These are phyloP conservation scores for Saccharomyces hybrid DNA, from an alignment of 1,139 yeast genomes.

Conservation along the genomic window DNA sequence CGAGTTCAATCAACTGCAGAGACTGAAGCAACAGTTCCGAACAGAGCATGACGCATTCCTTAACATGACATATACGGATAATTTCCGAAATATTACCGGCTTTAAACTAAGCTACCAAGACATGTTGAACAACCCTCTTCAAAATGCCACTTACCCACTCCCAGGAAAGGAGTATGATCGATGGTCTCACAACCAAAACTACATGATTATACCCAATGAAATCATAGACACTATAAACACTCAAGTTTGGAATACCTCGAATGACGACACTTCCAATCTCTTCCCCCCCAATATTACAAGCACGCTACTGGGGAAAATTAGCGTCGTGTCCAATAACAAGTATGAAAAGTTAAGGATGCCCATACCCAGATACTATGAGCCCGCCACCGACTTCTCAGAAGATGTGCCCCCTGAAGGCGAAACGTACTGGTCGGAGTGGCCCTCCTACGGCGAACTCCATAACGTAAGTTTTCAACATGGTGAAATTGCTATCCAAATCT, in stretches of 20 bases:
- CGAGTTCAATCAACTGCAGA: conserved; percentile 27
- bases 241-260: conserved; percentile 19
- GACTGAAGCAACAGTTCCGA: conserved; percentile 18
- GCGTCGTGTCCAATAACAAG: conserved; percentile 16
- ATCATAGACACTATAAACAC: conserved; percentile 36
- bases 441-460: conserved; percentile 19
- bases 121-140: conserved; percentile 37
- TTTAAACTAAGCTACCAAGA: conserved; percentile 56
- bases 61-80: conserved; percentile 41
- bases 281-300: conserved; percentile 29
- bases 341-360: conserved; percentile 25
- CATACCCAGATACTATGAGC: conserved; percentile 25
- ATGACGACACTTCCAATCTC: conserved; percentile 7
- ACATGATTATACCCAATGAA: conserved; percentile 54
- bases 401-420: conserved; percentile 24
- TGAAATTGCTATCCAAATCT: conserved; percentile 21
- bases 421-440: conserved; percentile 18
- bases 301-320: conserved; percentile 21
- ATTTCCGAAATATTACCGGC: conserved; percentile 73
- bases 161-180: conserved; percentile 39
- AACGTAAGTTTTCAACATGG: conserved; percentile 29
- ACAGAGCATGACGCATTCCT: conserved; percentile 32
- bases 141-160: conserved; percentile 51
- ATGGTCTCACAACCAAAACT: conserved; percentile 48
- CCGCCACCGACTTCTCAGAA: conserved; percentile 22